phyloP scores from a whole-genome alignment of 2,329 filamentous ascomycete species.

The Pseudopyricularia cyperi region DNA sequence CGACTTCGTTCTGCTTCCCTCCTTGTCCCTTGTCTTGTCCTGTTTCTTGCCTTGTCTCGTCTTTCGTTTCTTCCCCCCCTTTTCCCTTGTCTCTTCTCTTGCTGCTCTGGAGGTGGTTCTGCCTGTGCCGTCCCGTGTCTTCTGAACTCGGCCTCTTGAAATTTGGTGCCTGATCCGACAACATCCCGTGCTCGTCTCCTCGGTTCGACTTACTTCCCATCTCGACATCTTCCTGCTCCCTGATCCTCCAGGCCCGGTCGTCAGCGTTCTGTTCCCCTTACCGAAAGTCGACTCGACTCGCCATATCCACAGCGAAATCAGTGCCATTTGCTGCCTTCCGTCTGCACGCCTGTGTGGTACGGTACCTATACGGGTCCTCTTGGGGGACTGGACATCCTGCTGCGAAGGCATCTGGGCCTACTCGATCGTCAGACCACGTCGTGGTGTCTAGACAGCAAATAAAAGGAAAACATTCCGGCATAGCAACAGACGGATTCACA shows the following conservation, averaged over 20 bases:
- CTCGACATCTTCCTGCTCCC: constrained; percentile 5
- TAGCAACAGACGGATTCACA: constrained; percentile 2
- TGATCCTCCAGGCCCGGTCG: constrained; percentile 3
- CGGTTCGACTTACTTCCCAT: not conserved
- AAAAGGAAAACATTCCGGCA: not conserved
- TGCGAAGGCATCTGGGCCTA: not conserved
- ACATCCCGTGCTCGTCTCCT: not conserved
- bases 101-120: not conserved
- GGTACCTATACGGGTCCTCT: too few relatives aligned
- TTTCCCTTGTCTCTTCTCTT: not conserved
- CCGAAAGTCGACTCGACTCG: not conserved
- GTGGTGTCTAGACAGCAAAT: not conserved
- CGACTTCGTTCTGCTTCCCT: constrained; percentile 1
- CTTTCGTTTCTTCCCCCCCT: constrained; percentile 1
- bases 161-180: not conserved
- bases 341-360: too few relatives aligned
- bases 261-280: not conserved
- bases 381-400: too few relatives aligned
- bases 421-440: too few relatives aligned
- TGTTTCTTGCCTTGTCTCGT: too few relatives aligned
- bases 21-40: too few relatives aligned
- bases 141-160: not conserved
- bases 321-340: not conserved
- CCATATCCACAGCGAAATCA: too few relatives aligned
- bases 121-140: not conserved